Conservation (phyloP, 495 filamentous ascomycete genomes). For the Penicillium maclennaniae region DNA sequence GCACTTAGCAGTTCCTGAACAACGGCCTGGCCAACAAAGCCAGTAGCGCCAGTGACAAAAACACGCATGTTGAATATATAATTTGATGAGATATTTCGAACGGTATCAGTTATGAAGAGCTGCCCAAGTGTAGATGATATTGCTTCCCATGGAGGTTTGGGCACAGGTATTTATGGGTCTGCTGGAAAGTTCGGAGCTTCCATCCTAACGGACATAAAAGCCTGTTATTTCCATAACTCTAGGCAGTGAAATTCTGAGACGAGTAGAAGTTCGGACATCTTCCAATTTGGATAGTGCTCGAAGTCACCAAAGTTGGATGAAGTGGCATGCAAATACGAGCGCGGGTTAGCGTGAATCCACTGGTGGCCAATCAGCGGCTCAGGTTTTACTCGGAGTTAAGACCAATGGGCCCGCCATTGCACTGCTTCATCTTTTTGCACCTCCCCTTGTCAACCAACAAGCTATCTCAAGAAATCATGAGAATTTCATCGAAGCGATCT, state of each 20-base stretch:
- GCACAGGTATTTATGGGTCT: neutral
- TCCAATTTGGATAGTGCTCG: neutral
- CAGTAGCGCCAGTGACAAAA: constrained; percentile 48
- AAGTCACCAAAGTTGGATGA: neutral
- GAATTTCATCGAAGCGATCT: neutral
- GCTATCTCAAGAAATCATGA: neutral
- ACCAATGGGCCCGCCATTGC: neutral
- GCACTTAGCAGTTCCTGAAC: constrained; percentile 36
- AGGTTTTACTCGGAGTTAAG: constrained; percentile 7
- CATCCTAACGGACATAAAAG: constrained; percentile 3
- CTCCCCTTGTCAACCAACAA: neutral
- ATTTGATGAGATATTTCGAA: neutral
- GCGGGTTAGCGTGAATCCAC: neutral
- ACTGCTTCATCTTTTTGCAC: neutral
- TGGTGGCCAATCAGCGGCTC: neutral
- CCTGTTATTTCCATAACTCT: neutral
- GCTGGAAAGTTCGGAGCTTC: neutral
- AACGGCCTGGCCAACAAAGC: constrained; percentile 44
- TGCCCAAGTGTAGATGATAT: neutral
- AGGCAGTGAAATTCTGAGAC: neutral
- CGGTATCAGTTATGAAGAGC: neutral
- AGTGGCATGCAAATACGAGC: neutral
- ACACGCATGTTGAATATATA: constrained; percentile 18
- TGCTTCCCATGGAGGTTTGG: neutral
- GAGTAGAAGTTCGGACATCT: neutral